Percentiles rank a stretch among this genome's conserved stretches.
Evolutionary conservation across 2,329 filamentous ascomycete species (phyloP).

Genomic region (Colletotrichum sidae): DNA sequence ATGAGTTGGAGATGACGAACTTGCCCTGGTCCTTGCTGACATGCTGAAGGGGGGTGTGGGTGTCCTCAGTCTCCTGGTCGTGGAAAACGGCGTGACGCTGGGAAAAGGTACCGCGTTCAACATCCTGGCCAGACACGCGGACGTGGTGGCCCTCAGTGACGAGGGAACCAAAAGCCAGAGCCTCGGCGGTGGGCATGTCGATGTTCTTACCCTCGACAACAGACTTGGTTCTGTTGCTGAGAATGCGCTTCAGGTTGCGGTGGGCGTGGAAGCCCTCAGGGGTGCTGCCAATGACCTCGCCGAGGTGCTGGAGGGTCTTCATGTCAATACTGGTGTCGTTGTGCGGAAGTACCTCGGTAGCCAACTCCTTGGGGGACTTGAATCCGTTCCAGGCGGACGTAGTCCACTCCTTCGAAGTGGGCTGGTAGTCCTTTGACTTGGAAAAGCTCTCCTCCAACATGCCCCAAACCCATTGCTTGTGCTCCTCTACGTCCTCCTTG

Average conservation of each 20-base stretch:
- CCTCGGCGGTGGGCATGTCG: constrained; percentile 97
- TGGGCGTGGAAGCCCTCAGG: constrained; percentile 91
- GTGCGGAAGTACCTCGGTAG: constrained; percentile 93
- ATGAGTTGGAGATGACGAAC: constrained; percentile 98
- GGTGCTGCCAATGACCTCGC: constrained; percentile 78
- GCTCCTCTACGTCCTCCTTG: constrained; percentile 97
- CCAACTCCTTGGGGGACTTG: constrained; percentile 98
- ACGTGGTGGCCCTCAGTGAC: constrained; percentile 96
- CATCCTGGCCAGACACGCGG: constrained; percentile 97
- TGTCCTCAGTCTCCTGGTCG: constrained; percentile 93
- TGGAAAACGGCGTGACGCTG: constrained; percentile 97
- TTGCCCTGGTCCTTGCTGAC: constrained; percentile 91
- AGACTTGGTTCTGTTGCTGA: constrained; percentile 89
- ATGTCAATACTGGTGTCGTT: constrained; percentile 83
- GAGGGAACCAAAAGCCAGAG: constrained; percentile 91
- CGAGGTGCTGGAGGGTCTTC: constrained; percentile 83
- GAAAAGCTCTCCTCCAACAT: constrained; percentile 99
- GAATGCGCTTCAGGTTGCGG: constrained; percentile 96
- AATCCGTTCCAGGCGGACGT: constrained; percentile 99
- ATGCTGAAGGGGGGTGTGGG: constrained; percentile 92
- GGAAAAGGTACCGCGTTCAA: constrained; percentile 99
- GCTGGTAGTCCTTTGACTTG: constrained; percentile 97
- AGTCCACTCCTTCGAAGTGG: constrained; percentile 97
- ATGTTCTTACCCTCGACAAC: constrained; percentile 93
- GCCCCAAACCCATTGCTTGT: constrained; percentile 99